Percentiles rank a stretch among this genome's conserved stretches.
phyloP scores from a whole-genome alignment of 768 basidiomycete species.

The Russula foetens region DNA sequence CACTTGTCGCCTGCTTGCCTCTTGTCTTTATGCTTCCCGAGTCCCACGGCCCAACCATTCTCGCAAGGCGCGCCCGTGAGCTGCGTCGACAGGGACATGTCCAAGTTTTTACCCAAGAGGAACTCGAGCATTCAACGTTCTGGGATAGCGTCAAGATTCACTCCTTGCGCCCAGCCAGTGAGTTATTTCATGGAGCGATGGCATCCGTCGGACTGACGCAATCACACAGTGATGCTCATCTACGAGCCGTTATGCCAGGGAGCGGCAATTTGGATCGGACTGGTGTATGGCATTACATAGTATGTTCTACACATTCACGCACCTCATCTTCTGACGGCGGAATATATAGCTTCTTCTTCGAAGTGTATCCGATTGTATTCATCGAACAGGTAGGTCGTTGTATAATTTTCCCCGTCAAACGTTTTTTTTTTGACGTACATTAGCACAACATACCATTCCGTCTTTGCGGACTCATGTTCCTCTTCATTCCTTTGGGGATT shows the following conservation, averaged over 20 bases:
- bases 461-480: conserved; percentile 21
- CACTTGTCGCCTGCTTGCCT: conserved; percentile 15
- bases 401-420: no score
- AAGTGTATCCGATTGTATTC: conserved; percentile 22
- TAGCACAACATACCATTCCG: conserved; percentile 21
- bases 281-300: conserved; percentile 24
- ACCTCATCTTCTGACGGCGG: background rate
- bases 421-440: background rate
- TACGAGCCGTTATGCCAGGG: conserved; percentile 21
- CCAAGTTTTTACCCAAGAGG: conserved; percentile 17
- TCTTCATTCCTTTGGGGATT: conserved; percentile 21
- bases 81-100: conserved; percentile 15
- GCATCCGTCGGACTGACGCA: background rate
- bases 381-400: conserved; percentile 15
- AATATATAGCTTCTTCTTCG: conserved; percentile 21
- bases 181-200: background rate
- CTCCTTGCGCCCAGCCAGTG: conserved; percentile 19
- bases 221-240: conserved; percentile 19
- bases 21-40: conserved; percentile 21
- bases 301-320: background rate
- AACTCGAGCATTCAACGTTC: conserved; percentile 15
- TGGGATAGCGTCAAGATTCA: conserved; percentile 14
- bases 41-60: conserved; percentile 21
- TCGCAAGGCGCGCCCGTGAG: conserved; percentile 13
- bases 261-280: conserved; percentile 20